phyloP scores from a whole-genome alignment of 2,329 filamentous ascomycete genomes.

The Pseudogymnoascus sp. region DNA sequence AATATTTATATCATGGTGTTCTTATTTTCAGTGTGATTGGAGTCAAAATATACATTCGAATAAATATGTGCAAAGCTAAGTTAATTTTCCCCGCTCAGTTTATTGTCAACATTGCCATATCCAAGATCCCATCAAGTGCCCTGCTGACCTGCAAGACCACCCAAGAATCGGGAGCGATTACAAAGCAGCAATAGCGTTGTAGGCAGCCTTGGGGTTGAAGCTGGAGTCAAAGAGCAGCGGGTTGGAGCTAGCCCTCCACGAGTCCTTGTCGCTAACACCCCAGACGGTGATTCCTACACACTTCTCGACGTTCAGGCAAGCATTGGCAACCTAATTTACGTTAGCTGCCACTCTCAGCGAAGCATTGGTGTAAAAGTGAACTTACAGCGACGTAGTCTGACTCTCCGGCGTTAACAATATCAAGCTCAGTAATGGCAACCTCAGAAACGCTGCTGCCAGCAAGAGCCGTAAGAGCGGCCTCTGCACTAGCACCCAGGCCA shows the following conservation, averaged over 20 bases:
- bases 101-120: neutral
- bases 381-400: constrained; percentile 20
- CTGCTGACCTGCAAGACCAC: neutral
- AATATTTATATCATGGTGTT: neutral
- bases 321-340: constrained; percentile 19
- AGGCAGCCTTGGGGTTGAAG: constrained; percentile 43
- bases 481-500: constrained; percentile 45
- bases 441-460: constrained; percentile 31
- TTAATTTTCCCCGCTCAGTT: too few relatives aligned
- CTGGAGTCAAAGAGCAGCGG: constrained; percentile 46
- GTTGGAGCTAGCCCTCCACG: constrained; percentile 40
- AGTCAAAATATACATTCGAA: constrained; percentile 4
- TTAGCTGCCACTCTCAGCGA: neutral
- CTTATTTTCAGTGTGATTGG: neutral
- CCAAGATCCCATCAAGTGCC: neutral
- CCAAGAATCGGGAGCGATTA: neutral
- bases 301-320: constrained; percentile 25
- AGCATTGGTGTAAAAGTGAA: neutral
- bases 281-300: constrained; percentile 30
- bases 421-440: constrained; percentile 59
- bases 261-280: constrained; percentile 42
- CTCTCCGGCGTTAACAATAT: constrained; percentile 48
- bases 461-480: constrained; percentile 31
- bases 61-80: neutral
- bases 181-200: constrained; percentile 29